A percentile compares a stretch with the other conserved stretches of the same genome.
These are phyloP conservation scores for Aspergillus steynii DNA, from an alignment of 495 filamentous ascomycete genomes.

Conservation along the genomic window DNA sequence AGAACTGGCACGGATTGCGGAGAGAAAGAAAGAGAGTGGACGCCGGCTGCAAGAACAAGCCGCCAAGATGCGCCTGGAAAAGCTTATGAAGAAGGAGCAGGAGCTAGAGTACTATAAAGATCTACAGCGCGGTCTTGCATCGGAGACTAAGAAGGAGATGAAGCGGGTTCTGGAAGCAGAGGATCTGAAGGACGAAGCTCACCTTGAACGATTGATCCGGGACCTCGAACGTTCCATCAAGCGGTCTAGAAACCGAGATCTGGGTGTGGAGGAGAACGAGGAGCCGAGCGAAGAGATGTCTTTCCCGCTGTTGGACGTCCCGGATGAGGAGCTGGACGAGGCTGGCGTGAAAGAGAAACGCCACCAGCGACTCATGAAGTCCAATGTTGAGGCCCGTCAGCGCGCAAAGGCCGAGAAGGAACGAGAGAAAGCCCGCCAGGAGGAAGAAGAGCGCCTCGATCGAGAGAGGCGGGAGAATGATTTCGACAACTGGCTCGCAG, in stretches of 20 bases:
- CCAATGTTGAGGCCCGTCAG: conserved; percentile 86
- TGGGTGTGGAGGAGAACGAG: conserved; percentile 79
- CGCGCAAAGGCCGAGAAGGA: conserved; percentile 96
- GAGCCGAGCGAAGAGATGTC: conserved; percentile 72
- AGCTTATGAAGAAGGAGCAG: conserved; percentile 91
- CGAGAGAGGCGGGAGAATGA: conserved; percentile 80
- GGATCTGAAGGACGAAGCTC: conserved; percentile 85
- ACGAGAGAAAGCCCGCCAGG: conserved; percentile 77
- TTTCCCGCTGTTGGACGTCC: conserved; percentile 83
- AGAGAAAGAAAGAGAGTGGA: conserved; percentile 90
- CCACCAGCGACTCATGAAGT: conserved; percentile 88
- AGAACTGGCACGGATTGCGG: conserved; percentile 82
- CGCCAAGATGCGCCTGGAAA: conserved; percentile 92
- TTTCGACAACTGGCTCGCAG: conserved; percentile 82
- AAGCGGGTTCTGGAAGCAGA: conserved; percentile 83
- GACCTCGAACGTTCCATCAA: conserved; percentile 88
- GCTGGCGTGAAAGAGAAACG: conserved; percentile 85
- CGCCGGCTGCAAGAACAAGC: conserved; percentile 92
- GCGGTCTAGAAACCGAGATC: conserved; percentile 85
- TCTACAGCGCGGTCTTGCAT: conserved; percentile 65
- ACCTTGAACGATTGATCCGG: conserved; percentile 74
- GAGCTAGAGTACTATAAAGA: conserved; percentile 92
- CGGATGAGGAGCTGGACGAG: conserved; percentile 92
- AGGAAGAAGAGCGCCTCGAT: conserved; percentile 79
- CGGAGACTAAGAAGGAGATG: conserved; percentile 82